Conservation (phyloP, 257 asterid species). For the Craterostigma plantagineum region DNA sequence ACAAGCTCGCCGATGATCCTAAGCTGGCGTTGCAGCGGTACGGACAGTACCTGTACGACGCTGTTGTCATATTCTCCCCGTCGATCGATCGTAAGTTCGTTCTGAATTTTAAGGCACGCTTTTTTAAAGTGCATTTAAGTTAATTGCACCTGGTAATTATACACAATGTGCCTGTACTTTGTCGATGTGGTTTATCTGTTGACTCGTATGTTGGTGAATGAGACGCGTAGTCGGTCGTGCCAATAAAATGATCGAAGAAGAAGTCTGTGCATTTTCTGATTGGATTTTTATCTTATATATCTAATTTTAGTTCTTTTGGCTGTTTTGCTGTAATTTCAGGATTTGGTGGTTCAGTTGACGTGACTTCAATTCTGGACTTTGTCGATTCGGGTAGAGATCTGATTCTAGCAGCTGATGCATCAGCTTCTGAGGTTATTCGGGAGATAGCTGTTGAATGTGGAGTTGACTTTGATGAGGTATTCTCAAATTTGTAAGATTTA, state of each 20-base stretch:
- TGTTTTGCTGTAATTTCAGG: slow-evolving; percentile 21
- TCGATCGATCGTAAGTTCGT: slow-evolving; percentile 34
- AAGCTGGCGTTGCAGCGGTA: slow-evolving; percentile 59
- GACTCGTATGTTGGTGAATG: too few relatives aligned
- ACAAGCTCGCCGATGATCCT: slow-evolving; percentile 63
- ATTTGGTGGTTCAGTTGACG: slow-evolving; percentile 55
- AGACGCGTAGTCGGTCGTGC: not conserved
- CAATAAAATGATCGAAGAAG: not conserved
- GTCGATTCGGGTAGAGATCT: slow-evolving; percentile 77
- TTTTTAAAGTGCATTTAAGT: slow-evolving; percentile 1
- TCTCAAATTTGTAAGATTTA: not conserved
- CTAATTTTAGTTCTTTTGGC: not conserved
- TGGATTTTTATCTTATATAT: not conserved
- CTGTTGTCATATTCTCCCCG: slow-evolving; percentile 51
- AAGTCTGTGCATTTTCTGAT: not conserved
- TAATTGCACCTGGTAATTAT: slow-evolving; percentile 9
- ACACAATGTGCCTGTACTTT: too few relatives aligned
- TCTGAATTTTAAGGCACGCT: not conserved
- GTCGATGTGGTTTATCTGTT: too few relatives aligned
- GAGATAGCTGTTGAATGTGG: slow-evolving; percentile 74
- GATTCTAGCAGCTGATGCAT: slow-evolving; percentile 59
- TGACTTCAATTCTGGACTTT: slow-evolving; percentile 40
- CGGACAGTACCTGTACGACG: slow-evolving; percentile 54
- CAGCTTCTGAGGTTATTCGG: slow-evolving; percentile 55
- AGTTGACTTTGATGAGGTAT: slow-evolving; percentile 80